phyloP scores from a whole-genome alignment of 768 basidiomycete genomes.

The Mycena rebaudengoi region DNA sequence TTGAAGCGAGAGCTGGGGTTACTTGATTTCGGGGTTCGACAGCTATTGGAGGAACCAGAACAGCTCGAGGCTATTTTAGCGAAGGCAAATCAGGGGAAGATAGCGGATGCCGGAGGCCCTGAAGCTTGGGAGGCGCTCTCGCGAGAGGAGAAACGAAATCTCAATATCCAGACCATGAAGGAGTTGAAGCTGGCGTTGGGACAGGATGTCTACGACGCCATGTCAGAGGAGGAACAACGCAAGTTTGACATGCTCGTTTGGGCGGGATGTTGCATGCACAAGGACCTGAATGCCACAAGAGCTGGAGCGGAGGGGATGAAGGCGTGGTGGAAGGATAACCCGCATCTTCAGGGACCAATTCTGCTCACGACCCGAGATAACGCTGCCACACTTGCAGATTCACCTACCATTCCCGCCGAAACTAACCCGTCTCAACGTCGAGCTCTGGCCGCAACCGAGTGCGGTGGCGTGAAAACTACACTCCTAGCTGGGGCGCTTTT shows the following conservation, averaged over 20 bases:
- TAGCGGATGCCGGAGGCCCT: slow-evolving; percentile 12
- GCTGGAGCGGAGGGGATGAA: slow-evolving; percentile 21
- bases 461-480: slow-evolving; percentile 39
- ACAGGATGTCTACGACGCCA: not conserved
- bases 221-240: not conserved
- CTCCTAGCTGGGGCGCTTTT: slow-evolving; percentile 41
- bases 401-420: no score
- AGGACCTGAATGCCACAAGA: slow-evolving; percentile 33
- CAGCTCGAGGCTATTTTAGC: not conserved
- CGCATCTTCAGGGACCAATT: slow-evolving; percentile 26
- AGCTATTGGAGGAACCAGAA: not conserved
- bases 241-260: slow-evolving; percentile 27
- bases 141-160: slow-evolving; percentile 13
- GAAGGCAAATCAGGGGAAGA: not conserved
- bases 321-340: slow-evolving; percentile 20
- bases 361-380: slow-evolving; percentile 37
- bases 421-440: not conserved
- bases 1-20: slow-evolving; percentile 7
- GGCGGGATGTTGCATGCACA: slow-evolving; percentile 28
- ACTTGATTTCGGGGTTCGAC: no score
- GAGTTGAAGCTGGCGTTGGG: not conserved
- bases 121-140: slow-evolving; percentile 14
- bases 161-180: not conserved
- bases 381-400: slow-evolving; percentile 33
- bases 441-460: slow-evolving; percentile 27